Percentiles rank a stretch among this genome's conserved stretches.
phyloP scores from a whole-genome alignment of 2,329 filamentous ascomycete genomes.

The Nemania abortiva region DNA sequence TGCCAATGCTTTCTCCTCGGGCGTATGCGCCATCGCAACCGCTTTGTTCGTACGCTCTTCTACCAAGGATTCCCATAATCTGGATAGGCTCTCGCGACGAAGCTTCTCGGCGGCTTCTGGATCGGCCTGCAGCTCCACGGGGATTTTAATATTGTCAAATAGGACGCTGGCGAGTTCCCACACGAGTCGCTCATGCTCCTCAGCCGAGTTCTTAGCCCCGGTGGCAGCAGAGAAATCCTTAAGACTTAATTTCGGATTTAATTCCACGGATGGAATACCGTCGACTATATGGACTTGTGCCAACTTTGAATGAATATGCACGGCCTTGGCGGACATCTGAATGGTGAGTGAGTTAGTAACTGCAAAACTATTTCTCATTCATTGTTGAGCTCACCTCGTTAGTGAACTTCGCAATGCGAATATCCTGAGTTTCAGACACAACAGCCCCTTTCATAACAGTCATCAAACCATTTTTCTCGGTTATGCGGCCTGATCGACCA shows the following conservation, averaged over 20 bases:
- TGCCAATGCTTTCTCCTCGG: conserved; percentile 86
- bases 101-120: conserved; percentile 53
- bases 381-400: conserved; percentile 60
- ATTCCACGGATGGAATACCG: conserved; percentile 70
- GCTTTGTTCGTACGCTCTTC: conserved; percentile 67
- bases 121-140: conserved; percentile 55
- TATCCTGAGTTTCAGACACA: conserved; percentile 72
- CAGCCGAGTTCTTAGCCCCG: conserved; percentile 56
- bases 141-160: conserved; percentile 76
- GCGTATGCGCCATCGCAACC: conserved; percentile 69
- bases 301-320: conserved; percentile 66
- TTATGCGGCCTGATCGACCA: conserved; percentile 49
- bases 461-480: conserved; percentile 62
- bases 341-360: conserved; percentile 11
- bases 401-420: conserved; percentile 73
- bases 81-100: conserved; percentile 74
- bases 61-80: conserved; percentile 75
- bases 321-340: conserved; percentile 67
- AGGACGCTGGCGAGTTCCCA: conserved; percentile 91
- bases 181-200: conserved; percentile 75
- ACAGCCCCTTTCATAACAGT: conserved; percentile 68
- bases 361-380: background rate
- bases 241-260: conserved; percentile 62
- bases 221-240: conserved; percentile 58
- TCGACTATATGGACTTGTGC: conserved; percentile 66